Evolutionary conservation across 139 green algal species (phyloP).

Genomic region (Parachlorella kessleri): DNA sequence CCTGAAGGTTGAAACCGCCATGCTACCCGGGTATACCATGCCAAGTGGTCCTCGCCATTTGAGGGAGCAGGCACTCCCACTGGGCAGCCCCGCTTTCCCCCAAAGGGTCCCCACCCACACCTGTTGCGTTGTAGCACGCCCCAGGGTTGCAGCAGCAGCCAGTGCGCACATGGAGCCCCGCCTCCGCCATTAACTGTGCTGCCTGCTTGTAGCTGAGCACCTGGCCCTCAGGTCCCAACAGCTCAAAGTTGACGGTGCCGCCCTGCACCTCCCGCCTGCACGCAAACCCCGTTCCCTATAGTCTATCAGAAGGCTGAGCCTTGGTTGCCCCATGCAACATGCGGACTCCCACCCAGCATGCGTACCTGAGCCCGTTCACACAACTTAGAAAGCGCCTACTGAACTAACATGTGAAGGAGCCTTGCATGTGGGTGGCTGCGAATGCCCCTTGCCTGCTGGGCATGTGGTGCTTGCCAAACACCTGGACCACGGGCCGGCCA

Average conservation of each 20-base stretch:
- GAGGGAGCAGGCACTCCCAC: neutral
- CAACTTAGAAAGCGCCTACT: too few species aligned
- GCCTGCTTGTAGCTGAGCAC: constrained; percentile 65
- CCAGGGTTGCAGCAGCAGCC: constrained; percentile 60
- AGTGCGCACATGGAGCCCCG: constrained; percentile 73
- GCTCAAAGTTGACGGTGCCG: constrained; percentile 77
- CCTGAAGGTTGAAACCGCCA: neutral
- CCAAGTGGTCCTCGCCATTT: neutral
- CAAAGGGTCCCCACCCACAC: neutral
- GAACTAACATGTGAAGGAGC: too few species aligned
- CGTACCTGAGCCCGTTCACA: too few species aligned
- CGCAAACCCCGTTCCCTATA: too few species aligned
- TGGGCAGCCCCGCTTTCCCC: neutral
- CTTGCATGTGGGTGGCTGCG: too few species aligned
- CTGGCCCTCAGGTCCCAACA: constrained; percentile 32
- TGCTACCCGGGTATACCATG: too few species aligned
- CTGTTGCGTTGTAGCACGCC: constrained; percentile 26
- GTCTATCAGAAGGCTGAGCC: too few species aligned
- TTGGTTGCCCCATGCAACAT: too few species aligned
- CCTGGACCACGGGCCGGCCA: constrained; percentile 60
- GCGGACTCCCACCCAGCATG: too few species aligned
- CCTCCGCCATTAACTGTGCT: constrained; percentile 50
- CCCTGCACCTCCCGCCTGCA: constrained; percentile 53
- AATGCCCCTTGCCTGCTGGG: neutral
- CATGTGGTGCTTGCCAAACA: constrained; percentile 68